A percentile compares a stretch with the other conserved stretches of the same genome.
phyloP scores from a whole-genome alignment of 2,329 filamentous ascomycete genomes.

The Curvularia hawaiiensis region DNA sequence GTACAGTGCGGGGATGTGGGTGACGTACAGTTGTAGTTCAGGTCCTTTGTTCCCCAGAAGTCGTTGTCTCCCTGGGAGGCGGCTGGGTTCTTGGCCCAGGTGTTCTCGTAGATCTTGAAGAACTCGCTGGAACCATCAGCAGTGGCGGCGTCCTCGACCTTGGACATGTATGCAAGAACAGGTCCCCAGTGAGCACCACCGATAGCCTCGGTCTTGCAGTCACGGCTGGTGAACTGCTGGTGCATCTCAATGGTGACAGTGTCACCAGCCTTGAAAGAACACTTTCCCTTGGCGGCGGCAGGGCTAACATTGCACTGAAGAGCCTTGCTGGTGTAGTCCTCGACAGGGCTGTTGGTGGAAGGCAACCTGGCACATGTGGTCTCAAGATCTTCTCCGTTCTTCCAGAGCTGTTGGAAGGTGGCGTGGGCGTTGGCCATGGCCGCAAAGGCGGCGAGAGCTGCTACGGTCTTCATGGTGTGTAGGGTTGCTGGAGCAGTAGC shows the following conservation, averaged over 20 bases:
- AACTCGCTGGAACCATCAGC: conserved; percentile 56
- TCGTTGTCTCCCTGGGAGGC: conserved; percentile 49
- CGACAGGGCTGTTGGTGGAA: conserved; percentile 36
- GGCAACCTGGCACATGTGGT: conserved; percentile 37
- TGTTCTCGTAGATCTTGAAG: conserved; percentile 55
- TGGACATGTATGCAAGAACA: conserved; percentile 57
- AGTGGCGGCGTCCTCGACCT: conserved; percentile 47
- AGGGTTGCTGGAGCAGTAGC: conserved; percentile 1
- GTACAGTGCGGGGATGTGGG: neutral
- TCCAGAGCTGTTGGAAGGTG: conserved; percentile 40
- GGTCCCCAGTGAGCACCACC: conserved; percentile 57
- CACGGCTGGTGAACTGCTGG: conserved; percentile 33
- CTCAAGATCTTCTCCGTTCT: conserved; percentile 38
- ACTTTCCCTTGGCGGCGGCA: conserved; percentile 33
- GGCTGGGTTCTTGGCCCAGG: conserved; percentile 39
- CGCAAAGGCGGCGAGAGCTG: conserved; percentile 33
- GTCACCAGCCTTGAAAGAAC: conserved; percentile 32
- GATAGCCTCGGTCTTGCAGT: conserved; percentile 31
- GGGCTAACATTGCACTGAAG: conserved; percentile 39
- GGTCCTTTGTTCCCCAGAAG: conserved; percentile 50
- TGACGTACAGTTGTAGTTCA: conserved; percentile 45
- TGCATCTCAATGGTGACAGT: conserved; percentile 41
- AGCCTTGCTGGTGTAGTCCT: conserved; percentile 39
- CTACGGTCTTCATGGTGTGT: conserved; percentile 34
- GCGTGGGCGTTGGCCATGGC: conserved; percentile 37